Evolutionary conservation across 2,329 filamentous ascomycete species (phyloP).

Genomic region (Coleophoma eucalyptorum): DNA sequence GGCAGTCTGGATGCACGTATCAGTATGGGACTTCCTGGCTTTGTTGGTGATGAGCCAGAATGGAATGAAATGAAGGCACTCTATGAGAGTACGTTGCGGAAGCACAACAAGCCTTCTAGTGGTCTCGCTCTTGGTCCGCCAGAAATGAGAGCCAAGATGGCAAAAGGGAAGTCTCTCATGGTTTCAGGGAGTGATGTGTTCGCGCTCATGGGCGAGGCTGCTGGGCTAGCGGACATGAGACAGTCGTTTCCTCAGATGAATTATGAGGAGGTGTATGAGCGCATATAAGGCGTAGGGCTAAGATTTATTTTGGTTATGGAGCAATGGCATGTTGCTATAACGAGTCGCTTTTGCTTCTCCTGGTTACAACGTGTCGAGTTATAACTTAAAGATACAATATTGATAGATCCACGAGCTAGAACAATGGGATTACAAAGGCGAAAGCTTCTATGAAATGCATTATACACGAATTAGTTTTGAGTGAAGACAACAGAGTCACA

Average conservation of each 20-base stretch:
- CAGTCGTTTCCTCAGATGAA: constrained; percentile 1
- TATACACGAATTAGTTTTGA: no score
- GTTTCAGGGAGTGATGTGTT: constrained; percentile 11
- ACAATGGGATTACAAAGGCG: no score
- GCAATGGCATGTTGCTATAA: no score
- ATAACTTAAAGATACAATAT: no score
- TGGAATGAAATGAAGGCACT: constrained; percentile 34
- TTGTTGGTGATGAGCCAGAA: constrained; percentile 34
- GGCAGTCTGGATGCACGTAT: constrained; percentile 39
- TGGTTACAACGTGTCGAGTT: no score
- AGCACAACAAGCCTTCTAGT: constrained; percentile 39
- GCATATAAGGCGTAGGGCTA: neutral
- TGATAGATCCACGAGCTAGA: no score
- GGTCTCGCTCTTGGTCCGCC: constrained; percentile 18
- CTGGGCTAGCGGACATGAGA: constrained; percentile 2
- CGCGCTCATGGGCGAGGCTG: constrained; percentile 4
- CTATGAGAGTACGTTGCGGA: constrained; percentile 35
- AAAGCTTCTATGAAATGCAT: no score
- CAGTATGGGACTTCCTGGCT: constrained; percentile 37
- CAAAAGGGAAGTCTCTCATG: constrained; percentile 18
- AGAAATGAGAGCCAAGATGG: constrained; percentile 11
- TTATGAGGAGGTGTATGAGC: neutral
- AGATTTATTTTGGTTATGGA: no score
- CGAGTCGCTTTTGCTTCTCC: no score
- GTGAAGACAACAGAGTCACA: no score